phyloP scores from a whole-genome alignment of 108 stramenopile genomes.

The Chaetoceros muelleri region DNA sequence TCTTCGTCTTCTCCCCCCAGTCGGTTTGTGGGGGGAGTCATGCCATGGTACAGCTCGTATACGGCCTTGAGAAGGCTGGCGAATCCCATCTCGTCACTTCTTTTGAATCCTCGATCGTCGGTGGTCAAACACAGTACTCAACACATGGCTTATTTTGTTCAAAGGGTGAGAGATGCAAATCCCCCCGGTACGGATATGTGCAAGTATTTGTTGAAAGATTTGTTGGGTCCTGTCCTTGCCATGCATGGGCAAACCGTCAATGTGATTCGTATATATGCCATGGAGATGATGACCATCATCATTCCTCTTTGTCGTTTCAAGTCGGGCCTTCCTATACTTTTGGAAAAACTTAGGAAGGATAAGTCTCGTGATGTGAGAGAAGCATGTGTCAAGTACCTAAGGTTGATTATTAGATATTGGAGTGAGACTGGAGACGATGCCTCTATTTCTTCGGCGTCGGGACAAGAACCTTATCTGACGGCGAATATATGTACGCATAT shows the following conservation, averaged over 20 bases:
- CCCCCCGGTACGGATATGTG: constrained; percentile 14
- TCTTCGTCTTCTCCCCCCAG: too few species aligned
- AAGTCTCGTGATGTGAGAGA: constrained; percentile 64
- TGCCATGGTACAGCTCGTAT: constrained; percentile 55
- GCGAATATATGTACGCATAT: constrained; percentile 51
- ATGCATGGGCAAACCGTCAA: constrained; percentile 73
- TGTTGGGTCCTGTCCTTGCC: constrained; percentile 46
- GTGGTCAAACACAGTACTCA: constrained; percentile 71
- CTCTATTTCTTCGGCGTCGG: too few species aligned
- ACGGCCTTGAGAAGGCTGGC: constrained; percentile 51
- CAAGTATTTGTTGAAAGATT: constrained; percentile 52
- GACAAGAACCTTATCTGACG: constrained; percentile 23
- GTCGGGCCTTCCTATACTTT: constrained; percentile 49
- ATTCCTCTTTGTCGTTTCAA: constrained; percentile 55
- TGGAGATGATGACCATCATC: constrained; percentile 35
- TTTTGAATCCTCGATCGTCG: constrained; percentile 62
- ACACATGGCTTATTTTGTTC: constrained; percentile 27
- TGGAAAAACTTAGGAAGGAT: constrained; percentile 57
- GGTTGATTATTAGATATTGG: constrained; percentile 46
- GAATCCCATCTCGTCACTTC: constrained; percentile 31
- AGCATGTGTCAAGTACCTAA: constrained; percentile 65
- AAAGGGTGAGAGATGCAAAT: constrained; percentile 14
- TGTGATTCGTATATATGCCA: constrained; percentile 59
- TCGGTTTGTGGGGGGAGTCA: too few species aligned
- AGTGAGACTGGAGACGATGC: constrained; percentile 7